Percentiles rank a stretch among this genome's conserved stretches.
These are phyloP conservation scores for Heliamphora exappendiculata DNA, from an alignment of 148 eudicot genomes.

Conservation along the genomic window DNA sequence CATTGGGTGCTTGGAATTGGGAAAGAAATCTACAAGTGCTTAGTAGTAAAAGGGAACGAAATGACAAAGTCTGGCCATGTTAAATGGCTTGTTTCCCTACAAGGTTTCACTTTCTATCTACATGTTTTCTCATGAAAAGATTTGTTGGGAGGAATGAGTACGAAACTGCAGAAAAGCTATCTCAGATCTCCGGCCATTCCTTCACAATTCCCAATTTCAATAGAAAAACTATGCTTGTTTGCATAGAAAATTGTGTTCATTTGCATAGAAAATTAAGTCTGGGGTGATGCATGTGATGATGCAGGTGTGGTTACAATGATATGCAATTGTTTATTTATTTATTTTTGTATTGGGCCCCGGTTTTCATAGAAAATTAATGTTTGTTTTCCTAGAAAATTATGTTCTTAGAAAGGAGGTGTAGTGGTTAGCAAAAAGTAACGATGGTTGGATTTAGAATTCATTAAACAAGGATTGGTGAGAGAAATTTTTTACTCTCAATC, in stretches of 20 bases:
- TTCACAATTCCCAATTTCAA: neutral
- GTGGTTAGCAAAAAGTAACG: neutral
- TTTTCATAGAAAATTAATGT: neutral
- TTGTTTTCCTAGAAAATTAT: neutral
- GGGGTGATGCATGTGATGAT: neutral
- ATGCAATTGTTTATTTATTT: neutral
- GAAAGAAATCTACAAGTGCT: conserved; percentile 9
- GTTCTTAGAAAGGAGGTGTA: neutral
- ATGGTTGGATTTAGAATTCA: neutral
- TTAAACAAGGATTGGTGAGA: neutral
- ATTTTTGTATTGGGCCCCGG: neutral
- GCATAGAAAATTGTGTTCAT: neutral
- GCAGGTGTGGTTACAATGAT: neutral
- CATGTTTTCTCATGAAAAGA: conserved; percentile 1
- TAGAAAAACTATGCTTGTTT: neutral
- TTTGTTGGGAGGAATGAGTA: neutral
- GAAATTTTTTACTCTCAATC: neutral
- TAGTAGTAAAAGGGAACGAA: neutral
- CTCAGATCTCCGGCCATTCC: neutral
- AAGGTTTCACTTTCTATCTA: conserved; percentile 2
- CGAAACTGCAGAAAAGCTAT: neutral
- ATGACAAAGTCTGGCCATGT: neutral
- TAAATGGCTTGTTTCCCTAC: conserved; percentile 9
- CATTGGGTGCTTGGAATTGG: conserved; percentile 11
- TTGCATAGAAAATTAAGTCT: neutral